These are phyloP conservation scores for Evernia prunastri DNA, from an alignment of 495 filamentous ascomycete genomes.

Conservation along the genomic window DNA sequence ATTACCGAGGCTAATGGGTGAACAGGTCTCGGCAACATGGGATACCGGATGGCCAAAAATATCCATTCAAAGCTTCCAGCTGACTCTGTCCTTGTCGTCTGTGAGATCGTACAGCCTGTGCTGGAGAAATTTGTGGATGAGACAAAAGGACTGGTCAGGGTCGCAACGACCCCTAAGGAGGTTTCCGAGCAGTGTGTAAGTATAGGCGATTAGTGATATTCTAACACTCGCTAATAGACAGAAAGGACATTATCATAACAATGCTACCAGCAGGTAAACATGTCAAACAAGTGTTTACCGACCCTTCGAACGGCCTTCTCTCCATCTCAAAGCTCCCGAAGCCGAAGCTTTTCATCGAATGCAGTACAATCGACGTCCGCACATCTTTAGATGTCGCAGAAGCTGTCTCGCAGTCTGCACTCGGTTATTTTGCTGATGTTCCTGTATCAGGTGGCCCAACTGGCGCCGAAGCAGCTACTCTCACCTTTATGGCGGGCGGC, in stretches of 20 bases:
- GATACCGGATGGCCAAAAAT: conserved; percentile 8
- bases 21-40: conserved; percentile 9
- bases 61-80: not conserved
- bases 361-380: conserved; percentile 3
- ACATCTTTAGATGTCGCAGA: not conserved
- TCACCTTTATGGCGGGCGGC: conserved; percentile 5
- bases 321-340: not conserved
- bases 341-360: conserved; percentile 5
- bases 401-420: not conserved
- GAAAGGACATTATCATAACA: conserved; percentile 3
- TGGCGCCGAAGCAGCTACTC: conserved; percentile 3
- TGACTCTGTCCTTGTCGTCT: conserved; percentile 4
- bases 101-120: conserved; percentile 1
- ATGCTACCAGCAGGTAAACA: not conserved
- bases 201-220: not conserved
- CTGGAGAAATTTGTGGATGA: conserved; percentile 4
- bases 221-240: not conserved
- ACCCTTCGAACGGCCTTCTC: not conserved
- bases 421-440: not conserved
- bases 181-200: not conserved
- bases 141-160: not conserved
- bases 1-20: not conserved
- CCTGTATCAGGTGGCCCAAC: conserved; percentile 2
- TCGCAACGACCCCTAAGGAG: not conserved
- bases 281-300: conserved; percentile 8